Base-by-base conservation (phyloP, 1,139 yeast genomes). In the Candida dubliniensis region DNA sequence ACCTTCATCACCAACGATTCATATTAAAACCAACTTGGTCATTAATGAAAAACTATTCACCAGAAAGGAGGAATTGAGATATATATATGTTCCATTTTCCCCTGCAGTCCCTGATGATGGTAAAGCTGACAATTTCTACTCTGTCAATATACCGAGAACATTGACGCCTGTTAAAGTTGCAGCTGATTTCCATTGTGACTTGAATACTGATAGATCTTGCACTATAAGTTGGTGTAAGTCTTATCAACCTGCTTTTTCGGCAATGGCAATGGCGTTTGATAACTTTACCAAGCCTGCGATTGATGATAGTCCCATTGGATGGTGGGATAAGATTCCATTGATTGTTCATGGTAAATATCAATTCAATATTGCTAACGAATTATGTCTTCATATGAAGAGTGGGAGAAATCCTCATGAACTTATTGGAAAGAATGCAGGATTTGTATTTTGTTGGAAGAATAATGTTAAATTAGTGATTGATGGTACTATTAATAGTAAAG, bases 241-340 rank as follows among this genome's bases (percentile, higher is more conserved):
- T 0, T 72, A 72, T 47, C 71, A 58, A 45, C 64, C 78, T 1
- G 71, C 71, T 2, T 46, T 74, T 11, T 66, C 62, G 64, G 62
- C 72, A 5, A 66, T 56, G 36, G 59, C 58, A 47, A 56, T 55
- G 49, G 77, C 64, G 64, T 81, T 66, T 51, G 84, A 56, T 60
- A 87, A 68, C 63, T 81, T 67, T 76, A 83, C 76, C 41, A 85
- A 83, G 52, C 88, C 90, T 0, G 84, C 82, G 10, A 71, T 87
- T 12, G 98, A 93, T 60, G 91, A 90, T 18, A 87, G 96, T 47
- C 87, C 88, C 37, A 67, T 90, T 25, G 98, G 98, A 0, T 85
- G 71, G 70, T 86, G 78, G 86, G 87, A 74, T 50, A 74, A 74
- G 43, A 45, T 71, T 23, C 64, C 76, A 0, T 56, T 74, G 31